These are phyloP conservation scores for Ilyonectria destructans DNA, from an alignment of 2,329 filamentous ascomycete genomes.

Conservation along the genomic window DNA sequence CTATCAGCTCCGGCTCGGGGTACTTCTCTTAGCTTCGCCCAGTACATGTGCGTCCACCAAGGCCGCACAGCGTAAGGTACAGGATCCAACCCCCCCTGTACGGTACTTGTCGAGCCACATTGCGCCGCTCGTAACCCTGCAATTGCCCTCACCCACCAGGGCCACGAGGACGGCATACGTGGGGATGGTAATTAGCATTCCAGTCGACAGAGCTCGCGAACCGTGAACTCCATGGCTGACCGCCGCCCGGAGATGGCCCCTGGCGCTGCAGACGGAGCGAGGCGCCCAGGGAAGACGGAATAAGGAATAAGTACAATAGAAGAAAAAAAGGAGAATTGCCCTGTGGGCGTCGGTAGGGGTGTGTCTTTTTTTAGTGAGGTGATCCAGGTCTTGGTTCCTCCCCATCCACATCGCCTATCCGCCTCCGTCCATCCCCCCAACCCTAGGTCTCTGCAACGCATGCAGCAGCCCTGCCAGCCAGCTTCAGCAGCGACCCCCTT, in stretches of 20 bases:
- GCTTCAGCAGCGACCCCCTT: constrained; percentile 9
- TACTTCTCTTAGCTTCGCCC: neutral
- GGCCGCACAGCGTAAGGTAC: neutral
- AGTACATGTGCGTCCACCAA: neutral
- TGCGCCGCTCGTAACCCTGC: constrained; percentile 27
- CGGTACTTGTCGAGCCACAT: constrained; percentile 25
- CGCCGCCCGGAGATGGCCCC: neutral
- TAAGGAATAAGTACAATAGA: neutral
- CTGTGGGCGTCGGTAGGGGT: constrained; percentile 18
- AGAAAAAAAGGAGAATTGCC: constrained; percentile 19
- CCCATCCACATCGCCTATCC: constrained; percentile 1
- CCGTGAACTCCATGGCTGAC: constrained; percentile 8
- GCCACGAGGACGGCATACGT: constrained; percentile 21
- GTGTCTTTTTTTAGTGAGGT: constrained; percentile 35
- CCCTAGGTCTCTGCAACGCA: constrained; percentile 24
- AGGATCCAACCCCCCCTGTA: constrained; percentile 2
- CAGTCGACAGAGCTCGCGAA: constrained; percentile 12
- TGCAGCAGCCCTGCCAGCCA: constrained; percentile 31
- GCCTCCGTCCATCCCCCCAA: constrained; percentile 20
- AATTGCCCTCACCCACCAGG: constrained; percentile 18
- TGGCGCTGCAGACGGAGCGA: constrained; percentile 12
- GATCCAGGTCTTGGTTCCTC: constrained; percentile 23
- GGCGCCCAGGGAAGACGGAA: neutral
- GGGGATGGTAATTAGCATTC: constrained; percentile 27
- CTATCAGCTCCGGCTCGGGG: neutral